phyloP scores from a whole-genome alignment of 495 filamentous ascomycete genomes.

The Penicillium antarcticum region DNA sequence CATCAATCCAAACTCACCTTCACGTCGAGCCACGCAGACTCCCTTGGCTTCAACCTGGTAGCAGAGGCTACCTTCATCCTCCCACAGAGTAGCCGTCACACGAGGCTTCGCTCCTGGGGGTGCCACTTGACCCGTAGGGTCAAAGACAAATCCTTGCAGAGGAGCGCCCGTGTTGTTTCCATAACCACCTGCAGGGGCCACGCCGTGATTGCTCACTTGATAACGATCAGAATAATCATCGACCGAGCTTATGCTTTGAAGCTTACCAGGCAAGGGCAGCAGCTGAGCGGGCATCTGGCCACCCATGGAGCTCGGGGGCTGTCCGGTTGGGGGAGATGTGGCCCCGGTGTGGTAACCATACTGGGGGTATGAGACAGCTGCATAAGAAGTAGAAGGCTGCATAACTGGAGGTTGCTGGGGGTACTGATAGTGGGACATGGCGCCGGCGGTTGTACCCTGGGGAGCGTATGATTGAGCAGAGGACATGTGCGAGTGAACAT shows the following conservation, averaged over 20 bases:
- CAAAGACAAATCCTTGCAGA: slow-evolving; percentile 60
- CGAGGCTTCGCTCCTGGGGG: slow-evolving; percentile 98
- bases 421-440: slow-evolving; percentile 65
- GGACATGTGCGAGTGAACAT: slow-evolving; percentile 81
- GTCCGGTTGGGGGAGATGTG: slow-evolving; percentile 67
- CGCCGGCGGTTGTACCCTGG: slow-evolving; percentile 75
- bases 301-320: slow-evolving; percentile 67
- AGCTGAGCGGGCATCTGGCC: slow-evolving; percentile 52
- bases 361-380: slow-evolving; percentile 61
- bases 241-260: not conserved
- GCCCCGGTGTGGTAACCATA: slow-evolving; percentile 75
- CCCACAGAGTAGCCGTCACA: slow-evolving; percentile 96
- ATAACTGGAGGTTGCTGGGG: slow-evolving; percentile 77
- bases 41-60: slow-evolving; percentile 97
- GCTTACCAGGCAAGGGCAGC: slow-evolving; percentile 65
- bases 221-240: slow-evolving; percentile 10
- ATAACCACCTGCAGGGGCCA: slow-evolving; percentile 39
- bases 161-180: slow-evolving; percentile 49
- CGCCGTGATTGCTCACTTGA: slow-evolving; percentile 44
- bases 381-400: slow-evolving; percentile 77
- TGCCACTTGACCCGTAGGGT: slow-evolving; percentile 86
- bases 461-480: slow-evolving; percentile 75
- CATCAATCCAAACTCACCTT: slow-evolving; percentile 58
- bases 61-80: slow-evolving; percentile 95
- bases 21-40: slow-evolving; percentile 89